phyloP scores from a whole-genome alignment of 2,329 filamentous ascomycete genomes.

The Phialophora macrospora region DNA sequence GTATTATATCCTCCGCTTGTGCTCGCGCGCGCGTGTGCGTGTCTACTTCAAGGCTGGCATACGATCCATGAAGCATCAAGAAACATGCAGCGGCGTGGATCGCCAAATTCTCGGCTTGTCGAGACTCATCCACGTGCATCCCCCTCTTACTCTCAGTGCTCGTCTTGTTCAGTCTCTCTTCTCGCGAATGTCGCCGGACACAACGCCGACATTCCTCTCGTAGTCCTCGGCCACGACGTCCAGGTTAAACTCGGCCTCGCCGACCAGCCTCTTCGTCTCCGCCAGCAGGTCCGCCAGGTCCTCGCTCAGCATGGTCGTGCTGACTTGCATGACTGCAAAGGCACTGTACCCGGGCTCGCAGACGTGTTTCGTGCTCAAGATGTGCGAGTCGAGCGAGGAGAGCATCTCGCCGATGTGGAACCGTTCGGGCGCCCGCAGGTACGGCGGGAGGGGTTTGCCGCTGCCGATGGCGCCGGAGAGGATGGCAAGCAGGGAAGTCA shows the following conservation, averaged over 20 bases:
- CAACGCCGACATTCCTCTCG: conserved; percentile 25
- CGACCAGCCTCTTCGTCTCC: conserved; percentile 68
- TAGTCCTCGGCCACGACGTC: conserved; percentile 44
- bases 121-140: too few species aligned
- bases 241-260: conserved; percentile 75
- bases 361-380: conserved; percentile 68
- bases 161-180: background rate
- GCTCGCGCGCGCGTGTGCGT: too few species aligned
- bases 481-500: conserved; percentile 71
- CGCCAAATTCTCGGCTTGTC: too few species aligned
- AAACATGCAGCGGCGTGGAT: too few species aligned
- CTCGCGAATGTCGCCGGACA: conserved; percentile 8
- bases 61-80: too few species aligned
- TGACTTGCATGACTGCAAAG: conserved; percentile 75
- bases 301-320: conserved; percentile 69
- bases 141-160: too few species aligned
- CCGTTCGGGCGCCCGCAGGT: conserved; percentile 66
- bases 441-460: conserved; percentile 72
- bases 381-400: conserved; percentile 62
- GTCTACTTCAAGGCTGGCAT: too few species aligned
- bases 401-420: conserved; percentile 65
- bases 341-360: conserved; percentile 74
- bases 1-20: background rate
- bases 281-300: conserved; percentile 68
- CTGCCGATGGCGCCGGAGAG: conserved; percentile 70